Evolutionary conservation across 148 eudicot species (phyloP).

Genomic region (Linanthus parryae): DNA sequence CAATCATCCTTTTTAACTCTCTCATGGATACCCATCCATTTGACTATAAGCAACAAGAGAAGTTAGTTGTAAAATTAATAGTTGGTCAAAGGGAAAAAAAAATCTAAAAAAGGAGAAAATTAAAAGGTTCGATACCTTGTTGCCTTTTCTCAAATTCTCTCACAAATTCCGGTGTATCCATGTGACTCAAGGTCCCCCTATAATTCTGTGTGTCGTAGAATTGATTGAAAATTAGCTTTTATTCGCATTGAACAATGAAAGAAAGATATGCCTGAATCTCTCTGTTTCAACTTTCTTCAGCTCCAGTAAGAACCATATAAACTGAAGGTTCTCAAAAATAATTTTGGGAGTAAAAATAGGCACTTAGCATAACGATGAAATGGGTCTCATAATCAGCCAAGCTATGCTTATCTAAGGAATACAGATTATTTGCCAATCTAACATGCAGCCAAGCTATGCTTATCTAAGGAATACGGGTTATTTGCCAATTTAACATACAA

Average conservation of each 20-base stretch:
- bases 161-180: slow-evolving; percentile 75
- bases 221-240: too few relatives aligned
- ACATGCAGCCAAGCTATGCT: slow-evolving; percentile 78
- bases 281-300: too few relatives aligned
- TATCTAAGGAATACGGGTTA: slow-evolving; percentile 71
- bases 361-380: slow-evolving; percentile 98
- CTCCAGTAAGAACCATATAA: too few relatives aligned
- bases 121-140: slow-evolving; percentile 43
- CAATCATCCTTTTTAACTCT: slow-evolving; percentile 64
- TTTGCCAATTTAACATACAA: slow-evolving; percentile 93
- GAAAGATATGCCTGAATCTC: too few relatives aligned
- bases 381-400: slow-evolving; percentile 91
- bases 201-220: slow-evolving; percentile 61
- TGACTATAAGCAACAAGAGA: too few relatives aligned
- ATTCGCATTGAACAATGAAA: too few relatives aligned
- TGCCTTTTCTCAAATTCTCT: slow-evolving; percentile 79
- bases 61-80: too few relatives aligned
- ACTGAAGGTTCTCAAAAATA: too few relatives aligned
- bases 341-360: too few relatives aligned
- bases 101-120: too few relatives aligned
- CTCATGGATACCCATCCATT: slow-evolving; percentile 72
- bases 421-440: slow-evolving; percentile 80
- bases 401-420: slow-evolving; percentile 71
- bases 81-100: too few relatives aligned
- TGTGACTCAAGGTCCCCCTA: slow-evolving; percentile 68